Evolutionary conservation across 2,329 filamentous ascomycete species (phyloP).

Genomic region (Alternaria ethzedia): DNA sequence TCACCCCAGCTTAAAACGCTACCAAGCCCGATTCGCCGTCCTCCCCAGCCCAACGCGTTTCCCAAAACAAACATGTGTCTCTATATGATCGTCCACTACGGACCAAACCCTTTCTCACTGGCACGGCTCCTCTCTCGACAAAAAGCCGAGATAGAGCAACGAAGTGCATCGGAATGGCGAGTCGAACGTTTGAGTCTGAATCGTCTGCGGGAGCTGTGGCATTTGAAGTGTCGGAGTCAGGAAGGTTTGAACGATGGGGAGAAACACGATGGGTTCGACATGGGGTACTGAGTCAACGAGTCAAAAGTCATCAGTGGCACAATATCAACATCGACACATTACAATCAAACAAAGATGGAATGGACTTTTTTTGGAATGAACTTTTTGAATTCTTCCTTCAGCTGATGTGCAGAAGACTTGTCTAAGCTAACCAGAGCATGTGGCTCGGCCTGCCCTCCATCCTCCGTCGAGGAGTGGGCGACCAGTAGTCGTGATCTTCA

Average conservation of each 20-base stretch:
- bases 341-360: not conserved
- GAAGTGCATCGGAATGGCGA: not conserved
- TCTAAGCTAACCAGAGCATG: slow-evolving; percentile 39
- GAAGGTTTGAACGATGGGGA: not conserved
- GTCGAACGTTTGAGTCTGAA: not conserved
- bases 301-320: not conserved
- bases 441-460: slow-evolving; percentile 39
- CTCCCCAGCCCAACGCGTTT: accelerated
- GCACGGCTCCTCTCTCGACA: not conserved
- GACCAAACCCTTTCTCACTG: not conserved
- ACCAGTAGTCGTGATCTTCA: slow-evolving; percentile 31
- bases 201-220: not conserved
- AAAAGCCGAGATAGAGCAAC: not conserved
- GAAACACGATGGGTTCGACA: not conserved
- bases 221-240: not conserved
- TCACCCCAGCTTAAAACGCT: accelerated
- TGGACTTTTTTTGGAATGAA: slow-evolving; percentile 11
- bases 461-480: slow-evolving; percentile 24
- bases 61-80: not conserved
- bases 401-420: slow-evolving; percentile 33
- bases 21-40: not conserved
- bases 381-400: slow-evolving; percentile 29
- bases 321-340: not conserved
- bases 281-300: not conserved
- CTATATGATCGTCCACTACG: not conserved